Conservation (phyloP, 306 rosid genomes). For the Astragalus glycyphyllos region DNA sequence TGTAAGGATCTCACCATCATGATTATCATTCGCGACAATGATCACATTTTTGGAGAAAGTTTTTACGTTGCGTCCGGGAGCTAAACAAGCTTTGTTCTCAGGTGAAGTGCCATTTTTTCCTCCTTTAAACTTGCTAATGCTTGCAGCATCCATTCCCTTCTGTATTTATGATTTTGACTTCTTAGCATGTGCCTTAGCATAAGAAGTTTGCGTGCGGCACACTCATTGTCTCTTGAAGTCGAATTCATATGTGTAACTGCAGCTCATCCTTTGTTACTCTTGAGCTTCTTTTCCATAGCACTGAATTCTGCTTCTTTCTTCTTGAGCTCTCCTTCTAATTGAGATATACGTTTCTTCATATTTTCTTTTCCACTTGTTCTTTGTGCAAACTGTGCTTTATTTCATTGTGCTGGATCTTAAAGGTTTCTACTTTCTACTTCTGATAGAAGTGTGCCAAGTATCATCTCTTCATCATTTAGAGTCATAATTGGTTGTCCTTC, state of each 20-base stretch:
- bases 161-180: conserved; percentile 50
- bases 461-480: conserved; percentile 45
- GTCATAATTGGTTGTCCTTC: too few species aligned
- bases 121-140: conserved; percentile 42
- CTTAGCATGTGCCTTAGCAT: conserved; percentile 42
- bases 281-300: conserved; percentile 61
- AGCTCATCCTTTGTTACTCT: conserved; percentile 52
- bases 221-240: conserved; percentile 45
- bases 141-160: conserved; percentile 50
- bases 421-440: conserved; percentile 63
- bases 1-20: conserved; percentile 41
- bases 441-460: conserved; percentile 51
- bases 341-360: conserved; percentile 62
- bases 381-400: conserved; percentile 49
- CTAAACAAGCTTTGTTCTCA: conserved; percentile 27
- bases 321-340: conserved; percentile 66
- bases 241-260: conserved; percentile 43
- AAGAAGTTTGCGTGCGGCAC: conserved; percentile 10
- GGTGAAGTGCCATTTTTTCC: conserved; percentile 37
- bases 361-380: conserved; percentile 67
- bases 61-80: conserved; percentile 54
- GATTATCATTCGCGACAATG: conserved; percentile 25
- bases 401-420: conserved; percentile 59
- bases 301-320: conserved; percentile 61
- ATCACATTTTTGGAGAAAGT: conserved; percentile 42